Conservation (phyloP, 768 basidiomycete species). For the Mycena galopus region DNA sequence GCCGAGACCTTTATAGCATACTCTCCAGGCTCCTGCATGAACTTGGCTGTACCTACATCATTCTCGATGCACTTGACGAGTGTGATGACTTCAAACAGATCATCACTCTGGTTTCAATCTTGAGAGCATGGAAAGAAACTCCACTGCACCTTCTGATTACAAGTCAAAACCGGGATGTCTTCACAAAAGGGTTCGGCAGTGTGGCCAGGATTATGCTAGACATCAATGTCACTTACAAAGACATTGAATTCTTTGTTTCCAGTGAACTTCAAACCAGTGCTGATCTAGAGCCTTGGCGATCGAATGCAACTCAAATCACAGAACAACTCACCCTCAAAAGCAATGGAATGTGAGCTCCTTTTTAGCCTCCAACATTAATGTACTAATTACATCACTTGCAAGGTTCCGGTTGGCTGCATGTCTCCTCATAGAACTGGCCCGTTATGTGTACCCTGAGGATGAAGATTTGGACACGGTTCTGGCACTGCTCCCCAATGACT, state of each 20-base stretch:
- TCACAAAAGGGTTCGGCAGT: neutral
- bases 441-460: no score
- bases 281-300: neutral
- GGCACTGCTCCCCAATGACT: no score
- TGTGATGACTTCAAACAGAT: neutral
- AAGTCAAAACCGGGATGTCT: neutral
- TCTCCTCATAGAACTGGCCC: no score
- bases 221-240: no score
- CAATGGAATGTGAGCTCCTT: no score
- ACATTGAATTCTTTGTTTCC: no score
- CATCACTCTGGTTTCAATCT: neutral
- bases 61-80: neutral
- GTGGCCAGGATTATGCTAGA: neutral
- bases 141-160: neutral
- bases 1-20: neutral
- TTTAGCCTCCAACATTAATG: no score
- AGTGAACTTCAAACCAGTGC: no score
- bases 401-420: no score
- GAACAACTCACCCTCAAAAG: neutral
- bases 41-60: neutral
- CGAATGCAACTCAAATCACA: neutral
- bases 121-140: neutral
- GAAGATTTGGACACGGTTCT: no score
- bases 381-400: no score
- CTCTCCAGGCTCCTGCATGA: neutral